Evolutionary conservation across 139 green algal species (phyloP), one percentile per base, ranked within the genome.

Genomic region (Ulvella scutata): DNA sequence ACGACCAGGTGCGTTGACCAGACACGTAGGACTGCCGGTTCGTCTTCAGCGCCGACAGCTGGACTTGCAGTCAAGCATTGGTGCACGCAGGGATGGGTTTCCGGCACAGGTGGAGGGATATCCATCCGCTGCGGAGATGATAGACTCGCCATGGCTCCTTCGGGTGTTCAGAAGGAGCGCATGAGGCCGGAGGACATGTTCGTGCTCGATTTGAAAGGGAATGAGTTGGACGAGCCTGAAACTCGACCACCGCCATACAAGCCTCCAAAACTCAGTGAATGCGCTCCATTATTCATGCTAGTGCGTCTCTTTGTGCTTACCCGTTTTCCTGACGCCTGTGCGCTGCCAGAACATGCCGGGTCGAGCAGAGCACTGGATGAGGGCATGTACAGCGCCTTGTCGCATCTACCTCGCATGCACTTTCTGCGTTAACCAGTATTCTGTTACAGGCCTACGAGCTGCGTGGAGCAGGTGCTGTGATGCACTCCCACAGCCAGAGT

Each of bases 131-230:
- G 88, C 1, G 79, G 76, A 33, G 82, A 91, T 29, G 34, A 38
- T 33, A 3, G 61, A 33, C 94, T 96, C 36, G 88, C 94, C 2
- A 96, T 96, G 90, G 88, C 92, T 6, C 92, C 92, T 23, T 93
- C 84, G 2, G 89, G 91, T 33, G 91, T 96, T 38, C 93, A 97
- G 77, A 98, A 98, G 85, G 93, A 98, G 85, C 82, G 93, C 2
- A 98, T 98, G 93, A 31, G 85, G 62, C 76, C 90, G 0, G 82
- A 86, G 9, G 93, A 98, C 83, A 97, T 98, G 89, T 98, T 94
- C 72, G 91, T 98, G 28, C 80, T 98, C 74, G 85, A 96, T 72
- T 36, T 26, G 7, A 75, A 84, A 35, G 93, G 90, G 36, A 80
- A 86, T 0, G 77, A 96, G 9, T 4, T 91, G 26, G 43, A 92